Percentiles rank a stretch among this genome's conserved stretches.
Evolutionary conservation across 192 early-diverging fungal species (phyloP).

Genomic region (Coemansia sp.): DNA sequence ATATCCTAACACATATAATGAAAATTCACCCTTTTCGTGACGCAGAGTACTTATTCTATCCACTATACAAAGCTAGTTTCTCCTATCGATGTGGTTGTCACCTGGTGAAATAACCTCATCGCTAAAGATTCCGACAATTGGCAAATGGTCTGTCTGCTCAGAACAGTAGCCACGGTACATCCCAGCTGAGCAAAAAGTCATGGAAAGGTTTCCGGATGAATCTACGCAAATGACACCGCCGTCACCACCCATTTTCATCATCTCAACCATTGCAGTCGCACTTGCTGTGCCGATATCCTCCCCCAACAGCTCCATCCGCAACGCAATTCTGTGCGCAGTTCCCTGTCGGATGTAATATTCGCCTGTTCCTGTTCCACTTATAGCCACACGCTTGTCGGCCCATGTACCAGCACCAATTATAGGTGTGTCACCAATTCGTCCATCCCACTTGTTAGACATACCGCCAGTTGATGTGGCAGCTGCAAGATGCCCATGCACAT

Average conservation of each 20-base stretch:
- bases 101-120: slow-evolving; percentile 17
- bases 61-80: background rate
- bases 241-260: slow-evolving; percentile 36
- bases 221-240: slow-evolving; percentile 38
- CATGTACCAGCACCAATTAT: slow-evolving; percentile 46
- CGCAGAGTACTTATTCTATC: too few relatives aligned
- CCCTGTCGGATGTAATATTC: slow-evolving; percentile 28
- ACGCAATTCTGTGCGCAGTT: slow-evolving; percentile 33
- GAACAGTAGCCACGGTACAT: slow-evolving; percentile 45
- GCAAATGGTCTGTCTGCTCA: slow-evolving; percentile 11
- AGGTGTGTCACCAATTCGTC: slow-evolving; percentile 36
- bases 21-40: too few relatives aligned
- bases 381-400: slow-evolving; percentile 25
- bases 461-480: slow-evolving; percentile 45
- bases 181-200: slow-evolving; percentile 36
- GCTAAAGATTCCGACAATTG: slow-evolving; percentile 31
- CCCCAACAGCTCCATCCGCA: slow-evolving; percentile 17
- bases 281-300: slow-evolving; percentile 17
- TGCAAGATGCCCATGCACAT: slow-evolving; percentile 20
- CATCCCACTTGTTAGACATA: slow-evolving; percentile 39
- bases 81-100: slow-evolving; percentile 17
- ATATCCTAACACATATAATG: too few relatives aligned
- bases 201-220: slow-evolving; percentile 12
- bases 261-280: slow-evolving; percentile 21
- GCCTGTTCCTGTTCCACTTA: slow-evolving; percentile 36